Conservation (phyloP, 225 moss, liverwort and hornwort species). For the Thuidium tamariscinum region DNA sequence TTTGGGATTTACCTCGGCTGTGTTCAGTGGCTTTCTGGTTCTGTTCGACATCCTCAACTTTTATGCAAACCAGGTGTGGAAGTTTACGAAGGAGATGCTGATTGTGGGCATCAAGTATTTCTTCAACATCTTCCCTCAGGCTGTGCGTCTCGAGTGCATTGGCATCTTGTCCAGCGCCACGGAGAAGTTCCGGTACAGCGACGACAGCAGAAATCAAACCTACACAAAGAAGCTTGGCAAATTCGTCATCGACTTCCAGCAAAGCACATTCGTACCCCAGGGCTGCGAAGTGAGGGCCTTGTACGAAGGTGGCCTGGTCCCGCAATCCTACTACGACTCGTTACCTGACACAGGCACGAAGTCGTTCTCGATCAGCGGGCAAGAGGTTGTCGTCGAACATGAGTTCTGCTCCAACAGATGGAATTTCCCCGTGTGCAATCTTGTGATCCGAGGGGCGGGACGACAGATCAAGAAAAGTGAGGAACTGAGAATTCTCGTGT, state of each 20-base stretch:
- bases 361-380: neutral
- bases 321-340: neutral
- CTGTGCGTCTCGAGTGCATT: neutral
- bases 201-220: neutral
- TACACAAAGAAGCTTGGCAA: neutral
- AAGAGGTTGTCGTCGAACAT: neutral
- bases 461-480: neutral
- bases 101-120: neutral
- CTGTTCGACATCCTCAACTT: neutral
- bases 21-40: neutral
- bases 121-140: neutral
- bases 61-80: neutral
- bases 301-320: neutral
- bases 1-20: neutral
- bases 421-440: neutral
- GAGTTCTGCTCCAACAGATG: neutral
- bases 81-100: neutral
- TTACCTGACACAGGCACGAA: neutral
- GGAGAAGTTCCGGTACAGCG: neutral
- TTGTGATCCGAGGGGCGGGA: neutral
- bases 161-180: neutral
- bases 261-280: neutral
- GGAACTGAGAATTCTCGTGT: neutral
- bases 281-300: neutral
- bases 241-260: neutral